phyloP scores from a whole-genome alignment of 768 basidiomycete genomes.

The Suillus weaverae region DNA sequence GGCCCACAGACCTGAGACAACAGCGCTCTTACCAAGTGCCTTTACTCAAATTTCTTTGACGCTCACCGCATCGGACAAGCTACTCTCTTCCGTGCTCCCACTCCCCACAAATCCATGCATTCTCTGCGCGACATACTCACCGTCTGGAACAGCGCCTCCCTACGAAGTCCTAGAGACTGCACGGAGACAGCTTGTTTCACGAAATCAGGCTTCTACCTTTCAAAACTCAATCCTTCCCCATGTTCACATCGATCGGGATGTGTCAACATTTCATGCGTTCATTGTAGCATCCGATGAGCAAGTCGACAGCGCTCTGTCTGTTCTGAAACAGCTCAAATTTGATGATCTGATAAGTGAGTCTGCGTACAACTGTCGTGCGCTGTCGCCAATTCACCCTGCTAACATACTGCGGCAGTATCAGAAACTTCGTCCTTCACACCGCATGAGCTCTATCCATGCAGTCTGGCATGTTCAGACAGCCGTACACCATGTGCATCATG shows the following conservation, averaged over 20 bases:
- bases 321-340: conserved; percentile 42
- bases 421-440: conserved; percentile 48
- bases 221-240: conserved; percentile 52
- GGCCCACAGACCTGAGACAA: conserved; percentile 29
- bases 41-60: conserved; percentile 26
- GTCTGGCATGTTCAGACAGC: conserved; percentile 43
- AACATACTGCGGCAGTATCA: conserved; percentile 33
- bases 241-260: conserved; percentile 44
- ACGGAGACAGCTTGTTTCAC: conserved; percentile 47
- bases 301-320: conserved; percentile 29
- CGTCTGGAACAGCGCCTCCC: conserved; percentile 25
- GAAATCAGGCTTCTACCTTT: conserved; percentile 39
- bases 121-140: conserved; percentile 45
- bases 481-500: conserved; percentile 42
- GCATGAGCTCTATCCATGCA: conserved; percentile 54
- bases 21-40: conserved; percentile 16
- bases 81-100: conserved; percentile 49
- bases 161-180: conserved; percentile 55
- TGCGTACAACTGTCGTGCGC: neutral
- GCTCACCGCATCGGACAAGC: conserved; percentile 37
- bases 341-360: conserved; percentile 55
- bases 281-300: conserved; percentile 40
- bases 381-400: conserved; percentile 10
- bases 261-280: conserved; percentile 61
- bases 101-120: conserved; percentile 46